Base-by-base conservation (phyloP, 768 basidiomycete genomes). In the Nevesoporus exiguus region DNA sequence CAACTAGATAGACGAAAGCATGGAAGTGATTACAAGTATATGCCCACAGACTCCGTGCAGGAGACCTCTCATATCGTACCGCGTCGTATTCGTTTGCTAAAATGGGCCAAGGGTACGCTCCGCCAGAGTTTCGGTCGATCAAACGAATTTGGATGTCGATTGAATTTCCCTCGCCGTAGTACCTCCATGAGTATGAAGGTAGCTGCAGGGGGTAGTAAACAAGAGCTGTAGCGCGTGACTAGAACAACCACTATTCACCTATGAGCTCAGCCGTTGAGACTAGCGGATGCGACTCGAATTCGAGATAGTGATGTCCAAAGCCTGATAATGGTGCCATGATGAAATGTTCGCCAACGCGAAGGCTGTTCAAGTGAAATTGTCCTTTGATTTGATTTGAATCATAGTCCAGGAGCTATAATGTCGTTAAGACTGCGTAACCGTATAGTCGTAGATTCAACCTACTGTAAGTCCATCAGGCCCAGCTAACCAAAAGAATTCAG, bases 171-270 rank as follows among this genome's bases (percentile, higher is more conserved):
- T 44, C 82, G 77, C 27, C 83, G 81, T 15, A 85, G 65, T 30
- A 84, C 80, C 64, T 85, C 83, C 76, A 85, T 79, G 69, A 85
- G 77, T 33, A 85, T 71, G 65, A 84, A 84, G 14, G 81, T 82
- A 8, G 84, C 83, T 83, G 53, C 29, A 21, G 14, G 13, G 33
- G 13, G 6, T 5, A 21, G 55, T 73, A 37, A 66, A 49, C 54
- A 43, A 40, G 44, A 25, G 33, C 19, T 19, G 11, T 25, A 29
- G 46, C 30, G 22, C 48, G 55, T 27, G 29, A 31, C 43, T 41
- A 9, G 31, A 42, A 39, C 17, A 40, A 9, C 0, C n/a, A 49
- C 0, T 19, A 49, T 40, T 49, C 54, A 81, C 81, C 69, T 51
- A 84, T 80, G 19, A 84, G 76, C 63, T 84, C 83, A 9, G 77